Conservation (phyloP, 345 rosid species). For the Aquilaria sinensis region DNA sequence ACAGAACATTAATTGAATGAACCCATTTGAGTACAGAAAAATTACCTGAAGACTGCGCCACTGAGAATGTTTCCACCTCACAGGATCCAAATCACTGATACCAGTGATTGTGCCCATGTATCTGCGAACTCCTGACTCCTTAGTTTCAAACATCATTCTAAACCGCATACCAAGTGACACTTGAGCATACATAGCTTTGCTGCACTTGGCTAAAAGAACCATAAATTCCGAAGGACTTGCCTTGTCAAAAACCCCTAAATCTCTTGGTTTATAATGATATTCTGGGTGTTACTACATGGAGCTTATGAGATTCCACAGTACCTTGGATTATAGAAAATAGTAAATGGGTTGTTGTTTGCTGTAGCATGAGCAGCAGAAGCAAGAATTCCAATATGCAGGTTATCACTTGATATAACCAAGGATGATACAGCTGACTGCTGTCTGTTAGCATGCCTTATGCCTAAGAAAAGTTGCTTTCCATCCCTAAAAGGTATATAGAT, state of each 20-base stretch:
- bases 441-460: conserved; percentile 80
- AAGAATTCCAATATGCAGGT: conserved; percentile 98
- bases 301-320: conserved; percentile 17
- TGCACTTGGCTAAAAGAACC: conserved; percentile 87
- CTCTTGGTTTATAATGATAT: not conserved
- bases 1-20: too few relatives aligned
- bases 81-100: conserved; percentile 78
- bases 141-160: conserved; percentile 98
- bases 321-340: conserved; percentile 95
- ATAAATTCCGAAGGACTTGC: conserved; percentile 98
- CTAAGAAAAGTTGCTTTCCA: conserved; percentile 89
- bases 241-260: conserved; percentile 33
- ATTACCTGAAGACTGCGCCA: conserved; percentile 98
- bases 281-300: not conserved
- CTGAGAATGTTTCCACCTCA: conserved; percentile 90
- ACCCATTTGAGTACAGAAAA: not conserved
- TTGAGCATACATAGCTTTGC: conserved; percentile 82
- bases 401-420: conserved; percentile 92
- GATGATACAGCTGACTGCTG: conserved; percentile 93
- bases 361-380: conserved; percentile 99
- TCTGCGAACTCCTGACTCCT: conserved; percentile 92
- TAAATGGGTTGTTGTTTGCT: conserved; percentile 86
- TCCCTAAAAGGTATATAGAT: conserved; percentile 41
- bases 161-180: conserved; percentile 93
- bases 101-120: conserved; percentile 97